Evolutionary conservation across 225 moss, liverwort and hornwort genomes (phyloP).

Genomic region (Neckera pumila): DNA sequence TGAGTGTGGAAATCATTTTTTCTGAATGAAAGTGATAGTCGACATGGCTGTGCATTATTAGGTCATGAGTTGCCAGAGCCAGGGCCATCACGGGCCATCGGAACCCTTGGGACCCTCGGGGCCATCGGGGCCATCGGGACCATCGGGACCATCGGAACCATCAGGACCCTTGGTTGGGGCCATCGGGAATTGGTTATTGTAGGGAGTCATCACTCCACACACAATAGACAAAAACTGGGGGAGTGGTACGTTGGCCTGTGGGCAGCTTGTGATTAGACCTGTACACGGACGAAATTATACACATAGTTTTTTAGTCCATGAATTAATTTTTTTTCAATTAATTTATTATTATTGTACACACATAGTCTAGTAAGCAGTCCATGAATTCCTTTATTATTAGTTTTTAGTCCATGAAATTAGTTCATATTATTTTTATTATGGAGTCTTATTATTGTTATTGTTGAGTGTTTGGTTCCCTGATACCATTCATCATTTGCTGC

Average conservation of each 20-base stretch:
- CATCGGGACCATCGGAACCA: no score
- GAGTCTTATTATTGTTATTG: not conserved
- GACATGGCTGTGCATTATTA: not conserved
- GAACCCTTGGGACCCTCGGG: no score
- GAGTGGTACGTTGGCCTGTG: not conserved
- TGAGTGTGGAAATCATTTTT: not conserved
- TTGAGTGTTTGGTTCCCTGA: not conserved
- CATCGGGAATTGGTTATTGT: not conserved
- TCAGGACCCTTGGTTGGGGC: no score
- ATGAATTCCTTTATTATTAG: not conserved
- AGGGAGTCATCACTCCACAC: not conserved
- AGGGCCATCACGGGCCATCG: not conserved
- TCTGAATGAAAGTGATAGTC: not conserved
- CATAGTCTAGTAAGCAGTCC: not conserved
- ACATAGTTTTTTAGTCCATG: not conserved
- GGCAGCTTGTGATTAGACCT: not conserved
- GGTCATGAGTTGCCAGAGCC: not conserved
- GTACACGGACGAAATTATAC: not conserved
- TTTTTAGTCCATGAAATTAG: not conserved
- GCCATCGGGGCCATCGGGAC: no score
- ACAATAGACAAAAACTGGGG: not conserved
- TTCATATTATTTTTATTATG: no score
- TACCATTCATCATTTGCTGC: not conserved
- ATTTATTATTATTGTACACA: not conserved
- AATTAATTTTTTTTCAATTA: no score